These are phyloP conservation scores for Spinacia oleracea DNA, from an alignment of 179 eudicot species.

Conservation along the genomic window DNA sequence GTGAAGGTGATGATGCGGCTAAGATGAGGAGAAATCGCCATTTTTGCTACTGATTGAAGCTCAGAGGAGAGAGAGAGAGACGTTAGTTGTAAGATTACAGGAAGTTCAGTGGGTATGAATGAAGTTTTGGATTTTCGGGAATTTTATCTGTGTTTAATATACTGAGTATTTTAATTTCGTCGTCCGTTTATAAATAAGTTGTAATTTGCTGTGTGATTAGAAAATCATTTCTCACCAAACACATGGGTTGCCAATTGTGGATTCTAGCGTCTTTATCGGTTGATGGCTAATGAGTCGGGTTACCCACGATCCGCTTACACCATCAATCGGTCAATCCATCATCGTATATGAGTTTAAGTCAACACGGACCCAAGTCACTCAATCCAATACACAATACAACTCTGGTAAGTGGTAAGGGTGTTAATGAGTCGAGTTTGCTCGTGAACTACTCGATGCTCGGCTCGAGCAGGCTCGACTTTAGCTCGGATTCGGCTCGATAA, in stretches of 20 bases:
- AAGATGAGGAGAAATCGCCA: conserved; percentile 69
- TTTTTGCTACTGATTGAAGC: conserved; percentile 15
- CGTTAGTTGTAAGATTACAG: no score
- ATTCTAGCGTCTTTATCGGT: background rate
- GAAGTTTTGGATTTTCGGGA: background rate
- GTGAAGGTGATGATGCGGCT: conserved; percentile 40
- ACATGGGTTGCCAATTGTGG: conserved; percentile 8
- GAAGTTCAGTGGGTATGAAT: conserved; percentile 3
- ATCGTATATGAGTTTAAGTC: no score
- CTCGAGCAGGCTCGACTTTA: no score
- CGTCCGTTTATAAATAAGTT: background rate
- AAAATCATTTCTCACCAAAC: background rate
- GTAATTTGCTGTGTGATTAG: background rate
- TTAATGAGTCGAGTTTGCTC: no score
- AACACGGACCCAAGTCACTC: no score
- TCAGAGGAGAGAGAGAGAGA: conserved; percentile 4
- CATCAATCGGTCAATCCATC: no score
- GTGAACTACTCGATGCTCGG: no score
- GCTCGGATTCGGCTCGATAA: no score
- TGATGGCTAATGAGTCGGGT: no score
- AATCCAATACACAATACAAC: no score
- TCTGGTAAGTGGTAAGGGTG: no score
- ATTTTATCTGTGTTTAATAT: conserved; percentile 15
- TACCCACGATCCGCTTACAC: no score
- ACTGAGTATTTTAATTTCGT: background rate